Conservation (phyloP, 306 rosid species). For the Astragalus membranaceus region DNA sequence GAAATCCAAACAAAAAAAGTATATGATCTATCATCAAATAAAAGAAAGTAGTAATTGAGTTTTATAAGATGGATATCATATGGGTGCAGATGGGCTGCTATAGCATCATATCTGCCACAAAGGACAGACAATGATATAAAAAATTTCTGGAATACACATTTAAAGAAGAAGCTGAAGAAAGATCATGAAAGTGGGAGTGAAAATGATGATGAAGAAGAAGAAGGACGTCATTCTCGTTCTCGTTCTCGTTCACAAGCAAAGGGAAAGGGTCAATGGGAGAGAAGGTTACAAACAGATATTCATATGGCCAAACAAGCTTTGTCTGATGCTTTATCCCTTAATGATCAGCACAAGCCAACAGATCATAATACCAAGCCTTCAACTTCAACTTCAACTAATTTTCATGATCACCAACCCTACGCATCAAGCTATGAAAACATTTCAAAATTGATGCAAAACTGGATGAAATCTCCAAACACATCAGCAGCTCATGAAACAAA, state of each 20-base stretch:
- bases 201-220: conserved; percentile 1
- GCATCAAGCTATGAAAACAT: conserved; percentile 81
- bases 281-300: conserved; percentile 86
- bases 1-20: not conserved
- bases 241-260: not conserved
- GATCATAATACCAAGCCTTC: conserved; percentile 34
- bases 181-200: conserved; percentile 9
- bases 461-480: conserved; percentile 78
- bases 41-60: not conserved
- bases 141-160: conserved; percentile 64
- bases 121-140: conserved; percentile 65
- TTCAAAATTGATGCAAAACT: conserved; percentile 58
- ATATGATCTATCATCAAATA: not conserved
- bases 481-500: not conserved
- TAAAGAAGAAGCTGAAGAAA: conserved; percentile 47
- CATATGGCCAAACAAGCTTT: conserved; percentile 82
- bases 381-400: not conserved
- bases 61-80: not conserved
- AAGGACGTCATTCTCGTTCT: not conserved
- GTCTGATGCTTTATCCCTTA: conserved; percentile 71
- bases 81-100: conserved; percentile 64
- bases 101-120: conserved; percentile 66
- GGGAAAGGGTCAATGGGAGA: conserved; percentile 87
- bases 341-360: conserved; percentile 21
- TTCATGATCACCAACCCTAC: conserved; percentile 27